A percentile compares a stretch with the other conserved stretches of the same genome.
Evolutionary conservation across 139 green algal genomes (phyloP).

Genomic region (Ettlia oleoabundans): DNA sequence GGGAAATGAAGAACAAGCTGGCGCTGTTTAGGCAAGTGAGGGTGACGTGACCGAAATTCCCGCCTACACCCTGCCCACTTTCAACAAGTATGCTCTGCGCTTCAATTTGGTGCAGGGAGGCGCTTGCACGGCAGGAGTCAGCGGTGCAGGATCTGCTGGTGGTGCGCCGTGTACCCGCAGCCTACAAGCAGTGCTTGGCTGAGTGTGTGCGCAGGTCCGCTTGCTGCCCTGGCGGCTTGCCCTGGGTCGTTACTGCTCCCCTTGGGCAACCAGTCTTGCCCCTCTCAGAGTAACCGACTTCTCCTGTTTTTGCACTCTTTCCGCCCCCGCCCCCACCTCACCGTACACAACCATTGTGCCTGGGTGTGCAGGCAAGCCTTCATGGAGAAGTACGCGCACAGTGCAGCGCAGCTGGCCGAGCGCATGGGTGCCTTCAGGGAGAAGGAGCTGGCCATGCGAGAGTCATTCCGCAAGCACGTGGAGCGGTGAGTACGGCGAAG

Average conservation of each 20-base stretch:
- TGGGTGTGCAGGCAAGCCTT: slow-evolving; percentile 40
- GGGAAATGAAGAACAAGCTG: slow-evolving; percentile 84
- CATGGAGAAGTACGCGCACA: slow-evolving; percentile 60
- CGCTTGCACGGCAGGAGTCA: slow-evolving; percentile 30
- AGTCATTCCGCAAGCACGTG: slow-evolving; percentile 65
- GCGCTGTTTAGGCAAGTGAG: slow-evolving; percentile 58
- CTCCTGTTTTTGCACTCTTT: neutral
- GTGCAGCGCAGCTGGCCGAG: slow-evolving; percentile 79
- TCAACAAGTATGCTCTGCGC: neutral
- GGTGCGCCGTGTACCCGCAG: slow-evolving; percentile 66
- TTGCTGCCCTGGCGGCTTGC: too few species aligned
- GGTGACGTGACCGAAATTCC: neutral
- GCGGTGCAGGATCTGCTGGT: slow-evolving; percentile 53
- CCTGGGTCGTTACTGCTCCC: too few species aligned
- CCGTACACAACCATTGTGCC: neutral
- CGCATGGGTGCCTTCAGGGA: slow-evolving; percentile 69
- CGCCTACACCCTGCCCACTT: neutral
- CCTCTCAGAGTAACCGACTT: neutral
- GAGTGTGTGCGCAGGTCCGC: slow-evolving; percentile 77
- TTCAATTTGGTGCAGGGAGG: slow-evolving; percentile 5
- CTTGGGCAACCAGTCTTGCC: neutral
- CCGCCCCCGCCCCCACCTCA: neutral
- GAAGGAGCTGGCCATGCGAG: slow-evolving; percentile 71
- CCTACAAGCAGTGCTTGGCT: slow-evolving; percentile 83
- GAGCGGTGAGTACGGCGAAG: slow-evolving; percentile 47